Evolutionary conservation across 148 eudicot genomes (phyloP).

Genomic region (Chenopodium album): DNA sequence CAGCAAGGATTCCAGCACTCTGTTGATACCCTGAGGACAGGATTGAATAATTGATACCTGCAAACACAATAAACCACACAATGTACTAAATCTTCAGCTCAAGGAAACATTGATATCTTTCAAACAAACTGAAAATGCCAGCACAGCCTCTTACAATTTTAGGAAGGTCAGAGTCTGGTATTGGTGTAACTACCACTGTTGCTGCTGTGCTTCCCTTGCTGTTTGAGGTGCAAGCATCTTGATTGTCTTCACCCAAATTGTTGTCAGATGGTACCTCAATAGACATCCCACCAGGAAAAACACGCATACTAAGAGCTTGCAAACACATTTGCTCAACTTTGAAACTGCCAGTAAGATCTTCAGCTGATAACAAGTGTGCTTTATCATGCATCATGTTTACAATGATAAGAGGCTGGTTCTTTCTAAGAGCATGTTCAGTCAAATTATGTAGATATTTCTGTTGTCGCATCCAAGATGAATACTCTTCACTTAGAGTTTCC

Average conservation of each 20-base stretch:
- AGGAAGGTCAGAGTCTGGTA: constrained; percentile 62
- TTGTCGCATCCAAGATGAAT: constrained; percentile 47
- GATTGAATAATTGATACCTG: constrained; percentile 70
- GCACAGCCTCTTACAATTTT: constrained; percentile 55
- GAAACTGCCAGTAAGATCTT: constrained; percentile 49
- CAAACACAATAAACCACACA: constrained; percentile 11
- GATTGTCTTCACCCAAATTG: constrained; percentile 44
- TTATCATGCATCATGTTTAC: constrained; percentile 71
- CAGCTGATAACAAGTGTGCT: constrained; percentile 35
- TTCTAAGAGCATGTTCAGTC: constrained; percentile 77
- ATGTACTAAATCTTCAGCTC: not conserved
- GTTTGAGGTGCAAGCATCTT: constrained; percentile 40
- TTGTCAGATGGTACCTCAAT: constrained; percentile 45
- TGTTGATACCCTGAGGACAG: constrained; percentile 54
- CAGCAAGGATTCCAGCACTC: constrained; percentile 52
- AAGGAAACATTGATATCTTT: not conserved
- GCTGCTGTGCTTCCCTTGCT: constrained; percentile 39
- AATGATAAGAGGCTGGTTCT: constrained; percentile 74
- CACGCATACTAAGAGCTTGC: constrained; percentile 66
- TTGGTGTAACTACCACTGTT: constrained; percentile 24
- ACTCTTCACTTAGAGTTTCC: constrained; percentile 52
- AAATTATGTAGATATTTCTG: constrained; percentile 57
- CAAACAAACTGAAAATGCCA: not conserved
- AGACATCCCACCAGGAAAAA: constrained; percentile 44
- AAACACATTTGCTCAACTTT: constrained; percentile 66